Conservation (phyloP, 2,329 filamentous ascomycete genomes). For the Fusarium sp. region DNA sequence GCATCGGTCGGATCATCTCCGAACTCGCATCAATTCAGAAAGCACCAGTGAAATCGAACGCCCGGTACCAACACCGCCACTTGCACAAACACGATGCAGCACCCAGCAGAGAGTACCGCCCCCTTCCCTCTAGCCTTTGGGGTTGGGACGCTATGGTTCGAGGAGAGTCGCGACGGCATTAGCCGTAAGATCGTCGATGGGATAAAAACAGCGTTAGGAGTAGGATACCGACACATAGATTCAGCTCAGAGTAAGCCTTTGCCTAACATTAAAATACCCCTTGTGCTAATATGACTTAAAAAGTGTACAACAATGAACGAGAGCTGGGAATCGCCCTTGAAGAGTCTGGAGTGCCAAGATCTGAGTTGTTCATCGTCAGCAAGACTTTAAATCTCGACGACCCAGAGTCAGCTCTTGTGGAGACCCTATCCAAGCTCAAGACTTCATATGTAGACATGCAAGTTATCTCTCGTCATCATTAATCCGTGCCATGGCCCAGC, state of each 20-base stretch:
- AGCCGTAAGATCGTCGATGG: not conserved
- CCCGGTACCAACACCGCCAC: not conserved
- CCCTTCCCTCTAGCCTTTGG: not conserved
- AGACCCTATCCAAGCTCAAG: not conserved
- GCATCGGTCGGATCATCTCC: not conserved
- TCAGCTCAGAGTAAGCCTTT: not conserved
- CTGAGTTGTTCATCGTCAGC: not conserved
- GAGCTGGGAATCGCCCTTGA: not conserved
- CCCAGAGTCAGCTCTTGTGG: not conserved
- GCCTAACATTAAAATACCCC: accelerated
- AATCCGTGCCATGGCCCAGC: not conserved
- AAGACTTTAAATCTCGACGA: not conserved
- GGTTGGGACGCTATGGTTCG: not conserved
- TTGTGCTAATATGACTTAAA: not conserved
- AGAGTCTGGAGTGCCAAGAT: not conserved
- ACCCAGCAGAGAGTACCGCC: not conserved
- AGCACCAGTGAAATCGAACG: not conserved
- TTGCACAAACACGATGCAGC: not conserved
- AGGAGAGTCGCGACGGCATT: not conserved
- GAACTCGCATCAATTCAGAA: not conserved
- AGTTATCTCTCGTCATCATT: not conserved
- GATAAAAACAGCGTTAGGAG: not conserved
- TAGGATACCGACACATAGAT: not conserved
- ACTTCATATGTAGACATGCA: not conserved
- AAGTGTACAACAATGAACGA: not conserved